Base-by-base conservation (phyloP, 116 monocot species). In the Zostera marina region DNA sequence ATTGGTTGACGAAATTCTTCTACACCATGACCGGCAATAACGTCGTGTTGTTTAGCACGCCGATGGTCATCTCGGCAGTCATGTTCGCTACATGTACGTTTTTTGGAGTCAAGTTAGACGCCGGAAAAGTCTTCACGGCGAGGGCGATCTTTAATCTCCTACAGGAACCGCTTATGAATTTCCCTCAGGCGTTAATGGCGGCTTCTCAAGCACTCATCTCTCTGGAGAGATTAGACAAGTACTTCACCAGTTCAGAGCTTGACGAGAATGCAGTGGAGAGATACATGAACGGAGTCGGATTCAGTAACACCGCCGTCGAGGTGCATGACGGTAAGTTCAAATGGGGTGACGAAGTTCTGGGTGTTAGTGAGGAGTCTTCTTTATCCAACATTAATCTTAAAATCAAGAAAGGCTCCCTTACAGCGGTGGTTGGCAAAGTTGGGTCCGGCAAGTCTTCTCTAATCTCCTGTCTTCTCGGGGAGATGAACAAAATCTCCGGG, bases 391-490 rank as follows among this genome's bases (percentile, higher is more conserved):
- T 98, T 44, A 58, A 91, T 52, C 32, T 99, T 7, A 64, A 69
- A 70, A 74, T 99, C 59, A 60, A 32, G 53, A 70, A 64, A 9
- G 91, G 99, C 3, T 44, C 73, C 26, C 73, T 99, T 13, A 73
- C 91, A 10, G 91, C 99, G 8, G 79, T 99, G 3, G 99, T 99
- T 1, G 91, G 99, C 8, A 99, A 77, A 14, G 99, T 99, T 11
- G 99, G 99, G 15, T 87, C 99, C 4, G 87, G 87, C 16, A 92
- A 92, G 83, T 80, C 83, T 1, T 92, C 92, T 1, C 58, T 92
- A 3, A 61, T 87, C 10, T 70, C 80, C 8, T 87, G 81, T 40
- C 43, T 92, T 22, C 63, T 83, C 17, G 92, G 92, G n/a, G 92
- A 92, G 74, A 86, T 87, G 87, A 70, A 65, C 32, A 75, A 66